These are phyloP conservation scores for Aspergillus sp. DNA, from an alignment of 2,329 filamentous ascomycete species.

Conservation along the genomic window DNA sequence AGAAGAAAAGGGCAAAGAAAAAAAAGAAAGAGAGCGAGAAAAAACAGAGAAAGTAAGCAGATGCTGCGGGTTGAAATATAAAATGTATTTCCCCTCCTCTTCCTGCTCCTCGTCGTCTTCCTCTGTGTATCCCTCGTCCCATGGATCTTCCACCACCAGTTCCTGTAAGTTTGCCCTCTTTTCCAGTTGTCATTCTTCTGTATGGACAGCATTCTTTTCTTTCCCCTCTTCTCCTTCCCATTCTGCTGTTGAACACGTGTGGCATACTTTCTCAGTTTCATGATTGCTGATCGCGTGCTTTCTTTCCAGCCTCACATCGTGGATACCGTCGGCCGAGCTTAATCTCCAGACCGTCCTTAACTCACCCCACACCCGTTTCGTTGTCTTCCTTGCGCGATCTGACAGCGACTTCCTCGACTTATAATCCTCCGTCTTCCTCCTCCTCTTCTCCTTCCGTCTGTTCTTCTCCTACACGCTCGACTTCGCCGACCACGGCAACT, in stretches of 20 bases:
- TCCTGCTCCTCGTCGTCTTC: conserved; percentile 13
- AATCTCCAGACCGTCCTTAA: conserved; percentile 34
- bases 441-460: conserved; percentile 11
- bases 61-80: background rate
- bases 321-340: conserved; percentile 31
- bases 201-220: conserved; percentile 4
- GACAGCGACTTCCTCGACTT: conserved; percentile 31
- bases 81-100: conserved; percentile 13
- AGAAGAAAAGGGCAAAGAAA: background rate
- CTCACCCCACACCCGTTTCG: conserved; percentile 32
- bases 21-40: background rate
- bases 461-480: conserved; percentile 16
- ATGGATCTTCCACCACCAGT: conserved; percentile 13
- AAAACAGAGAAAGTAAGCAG: background rate
- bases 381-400: conserved; percentile 33
- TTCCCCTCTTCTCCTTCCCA: conserved; percentile 6
- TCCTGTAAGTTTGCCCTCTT: conserved; percentile 7
- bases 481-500: conserved; percentile 18
- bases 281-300: conserved; percentile 19
- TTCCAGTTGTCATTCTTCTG: background rate
- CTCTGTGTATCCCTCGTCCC: conserved; percentile 16
- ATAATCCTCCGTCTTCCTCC: conserved; percentile 25
- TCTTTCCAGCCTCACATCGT: conserved; percentile 15
- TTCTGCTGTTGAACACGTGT: conserved; percentile 19
- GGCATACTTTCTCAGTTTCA: conserved; percentile 16